Base-by-base conservation (phyloP, 2,329 filamentous ascomycete species). In the Malbranchea zuffiana region DNA sequence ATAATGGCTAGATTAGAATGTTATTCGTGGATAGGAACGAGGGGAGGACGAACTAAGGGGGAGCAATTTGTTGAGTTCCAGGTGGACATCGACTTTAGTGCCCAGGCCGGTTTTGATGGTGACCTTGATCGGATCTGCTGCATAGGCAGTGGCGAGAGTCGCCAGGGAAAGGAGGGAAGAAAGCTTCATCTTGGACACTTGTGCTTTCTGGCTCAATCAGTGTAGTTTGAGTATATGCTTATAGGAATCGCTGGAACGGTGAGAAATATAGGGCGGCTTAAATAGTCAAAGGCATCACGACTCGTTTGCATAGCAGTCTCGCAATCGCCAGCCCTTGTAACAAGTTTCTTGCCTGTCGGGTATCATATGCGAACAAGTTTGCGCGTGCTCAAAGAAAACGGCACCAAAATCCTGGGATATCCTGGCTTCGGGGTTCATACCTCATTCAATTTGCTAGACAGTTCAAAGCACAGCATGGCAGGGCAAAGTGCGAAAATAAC, bases 71-170 rank as follows among this genome's bases (percentile, higher is more conserved):
- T 40, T 26, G 4, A 40, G 26, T 7, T 44, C 15, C 18, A 32
- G 40, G 13, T 42, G 13, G 6, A 44, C 20, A 17, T 29, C 28
- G 10, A 27, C 31, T 15, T 40, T 29, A 5, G 23, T 44, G 31
- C 39, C 39, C 8, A 11, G 20, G 17, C 20, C 31, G 1, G 37
- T 40, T 13, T 35, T 26, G 11, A 44, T 28, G 17, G n/a, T 33
- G 29, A 42, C 36, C 18, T 44, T 29, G 12, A 44, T 40, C 12
- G 42, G 26, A 21, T 37, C 34, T 12, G 37, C 37, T 4, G 43
- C 33, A 18, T 18, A 36, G 15, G 30, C 20, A 13, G 28, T 20
- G n/a, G n/a, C n/a, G n/a, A n/a, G n/a, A 23, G 34, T 23, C 5
- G 37, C 40, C 10, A 42, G 20, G 27, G 26, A 39, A 8, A 44